Evolutionary conservation across 192 early-diverging fungal species (phyloP).

Genomic region (Backusella westeae): DNA sequence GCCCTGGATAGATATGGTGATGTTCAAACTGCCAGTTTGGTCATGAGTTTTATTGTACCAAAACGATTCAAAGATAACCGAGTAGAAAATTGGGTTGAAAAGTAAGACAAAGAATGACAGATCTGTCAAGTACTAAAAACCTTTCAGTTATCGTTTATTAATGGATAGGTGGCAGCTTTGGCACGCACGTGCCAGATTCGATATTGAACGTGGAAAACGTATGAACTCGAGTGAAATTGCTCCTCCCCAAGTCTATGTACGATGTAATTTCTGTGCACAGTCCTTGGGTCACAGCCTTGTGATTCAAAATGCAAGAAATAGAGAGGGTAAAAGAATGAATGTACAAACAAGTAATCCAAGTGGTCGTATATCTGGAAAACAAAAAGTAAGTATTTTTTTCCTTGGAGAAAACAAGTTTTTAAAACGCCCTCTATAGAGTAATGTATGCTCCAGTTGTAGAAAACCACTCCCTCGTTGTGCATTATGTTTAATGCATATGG

Average conservation of each 20-base stretch:
- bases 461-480: constrained; percentile 65
- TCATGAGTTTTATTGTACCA: constrained; percentile 62
- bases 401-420: too few relatives aligned
- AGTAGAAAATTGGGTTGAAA: constrained; percentile 73
- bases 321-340: constrained; percentile 49
- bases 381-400: constrained; percentile 29
- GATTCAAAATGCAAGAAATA: constrained; percentile 42
- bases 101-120: constrained; percentile 31
- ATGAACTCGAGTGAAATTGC: constrained; percentile 55
- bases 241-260: constrained; percentile 78
- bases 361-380: constrained; percentile 29
- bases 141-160: constrained; percentile 70
- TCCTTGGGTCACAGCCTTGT: constrained; percentile 53
- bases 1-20: constrained; percentile 88
- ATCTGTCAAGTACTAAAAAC: not conserved
- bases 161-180: constrained; percentile 90
- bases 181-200: constrained; percentile 83
- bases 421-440: constrained; percentile 17
- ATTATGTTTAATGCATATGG: constrained; percentile 61
- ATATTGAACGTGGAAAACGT: constrained; percentile 79
- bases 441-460: constrained; percentile 60
- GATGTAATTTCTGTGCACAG: constrained; percentile 87
- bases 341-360: constrained; percentile 33
- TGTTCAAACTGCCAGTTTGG: constrained; percentile 83
- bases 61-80: constrained; percentile 55